Percentiles rank a stretch among this genome's conserved stretches.
Evolutionary conservation across 257 asterid genomes (phyloP).

Genomic region (Fraxinus anomala): DNA sequence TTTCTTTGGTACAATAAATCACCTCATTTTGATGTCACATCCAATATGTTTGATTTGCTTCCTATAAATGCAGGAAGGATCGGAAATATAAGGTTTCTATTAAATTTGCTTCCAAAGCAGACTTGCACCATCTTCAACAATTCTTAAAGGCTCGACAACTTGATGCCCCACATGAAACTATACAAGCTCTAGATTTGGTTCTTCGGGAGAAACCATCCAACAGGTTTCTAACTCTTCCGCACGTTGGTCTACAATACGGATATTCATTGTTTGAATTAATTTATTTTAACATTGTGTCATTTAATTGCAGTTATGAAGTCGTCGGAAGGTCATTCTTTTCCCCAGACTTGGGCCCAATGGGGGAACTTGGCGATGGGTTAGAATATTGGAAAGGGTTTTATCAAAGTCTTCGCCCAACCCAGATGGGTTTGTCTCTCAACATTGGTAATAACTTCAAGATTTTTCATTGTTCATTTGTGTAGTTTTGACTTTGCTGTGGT

Average conservation of each 20-base stretch:
- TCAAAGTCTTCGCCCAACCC: slow-evolving; percentile 85
- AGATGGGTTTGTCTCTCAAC: slow-evolving; percentile 84
- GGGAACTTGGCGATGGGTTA: slow-evolving; percentile 61
- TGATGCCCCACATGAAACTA: slow-evolving; percentile 70
- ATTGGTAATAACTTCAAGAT: slow-evolving; percentile 44
- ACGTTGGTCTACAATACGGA: background rate
- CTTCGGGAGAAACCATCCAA: slow-evolving; percentile 59
- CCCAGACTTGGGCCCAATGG: slow-evolving; percentile 32
- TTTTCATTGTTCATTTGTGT: background rate
- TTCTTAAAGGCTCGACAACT: slow-evolving; percentile 51
- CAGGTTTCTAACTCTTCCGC: slow-evolving; percentile 17
- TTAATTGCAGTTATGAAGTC: slow-evolving; percentile 49
- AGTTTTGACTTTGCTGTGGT: background rate
- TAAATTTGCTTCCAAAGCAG: slow-evolving; percentile 64
- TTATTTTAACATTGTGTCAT: background rate
- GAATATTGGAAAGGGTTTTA: slow-evolving; percentile 79
- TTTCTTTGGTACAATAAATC: background rate
- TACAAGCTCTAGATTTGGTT: slow-evolving; percentile 81
- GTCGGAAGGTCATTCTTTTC: slow-evolving; percentile 81
- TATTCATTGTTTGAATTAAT: background rate
- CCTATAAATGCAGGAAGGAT: slow-evolving; percentile 51
- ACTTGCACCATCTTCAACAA: slow-evolving; percentile 51
- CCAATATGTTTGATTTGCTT: slow-evolving; percentile 1
- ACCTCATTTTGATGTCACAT: background rate
- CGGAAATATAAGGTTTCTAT: slow-evolving; percentile 57